Conservation (phyloP, 345 rosid species). For the Raphanus raphanistrum region DNA sequence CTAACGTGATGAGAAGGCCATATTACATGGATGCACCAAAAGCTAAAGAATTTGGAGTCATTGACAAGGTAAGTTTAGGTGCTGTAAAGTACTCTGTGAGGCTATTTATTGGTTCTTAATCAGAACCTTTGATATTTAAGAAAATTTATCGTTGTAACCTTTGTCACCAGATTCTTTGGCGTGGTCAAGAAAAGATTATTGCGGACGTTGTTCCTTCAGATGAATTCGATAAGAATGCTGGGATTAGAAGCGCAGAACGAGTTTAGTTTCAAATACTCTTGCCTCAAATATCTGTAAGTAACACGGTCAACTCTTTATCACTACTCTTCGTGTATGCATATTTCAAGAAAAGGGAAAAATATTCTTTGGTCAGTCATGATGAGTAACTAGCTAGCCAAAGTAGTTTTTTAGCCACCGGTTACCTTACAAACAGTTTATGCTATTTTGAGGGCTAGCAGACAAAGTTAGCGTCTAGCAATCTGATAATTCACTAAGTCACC, state of each 20-base stretch:
- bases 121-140: neutral
- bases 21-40: constrained; percentile 66
- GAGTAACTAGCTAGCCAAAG: neutral
- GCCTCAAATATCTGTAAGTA: constrained; percentile 35
- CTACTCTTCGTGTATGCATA: neutral
- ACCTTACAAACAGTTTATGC: neutral
- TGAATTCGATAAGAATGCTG: constrained; percentile 69
- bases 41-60: constrained; percentile 87
- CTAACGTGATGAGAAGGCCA: constrained; percentile 64
- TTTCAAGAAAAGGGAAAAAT: neutral
- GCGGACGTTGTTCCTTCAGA: constrained; percentile 66
- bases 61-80: constrained; percentile 59
- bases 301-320: neutral
- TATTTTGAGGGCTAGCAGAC: neutral
- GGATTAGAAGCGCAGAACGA: constrained; percentile 49
- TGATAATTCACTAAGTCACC: neutral
- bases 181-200: constrained; percentile 71
- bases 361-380: neutral
- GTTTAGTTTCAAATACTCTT: constrained; percentile 36
- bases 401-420: neutral
- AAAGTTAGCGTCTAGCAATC: constrained; percentile 3
- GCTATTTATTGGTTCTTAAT: neutral
- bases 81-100: neutral
- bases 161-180: constrained; percentile 66
- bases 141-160: neutral